Base-by-base conservation (phyloP, 371 early-diverging fungal species). In the Gilbertella persicaria region DNA sequence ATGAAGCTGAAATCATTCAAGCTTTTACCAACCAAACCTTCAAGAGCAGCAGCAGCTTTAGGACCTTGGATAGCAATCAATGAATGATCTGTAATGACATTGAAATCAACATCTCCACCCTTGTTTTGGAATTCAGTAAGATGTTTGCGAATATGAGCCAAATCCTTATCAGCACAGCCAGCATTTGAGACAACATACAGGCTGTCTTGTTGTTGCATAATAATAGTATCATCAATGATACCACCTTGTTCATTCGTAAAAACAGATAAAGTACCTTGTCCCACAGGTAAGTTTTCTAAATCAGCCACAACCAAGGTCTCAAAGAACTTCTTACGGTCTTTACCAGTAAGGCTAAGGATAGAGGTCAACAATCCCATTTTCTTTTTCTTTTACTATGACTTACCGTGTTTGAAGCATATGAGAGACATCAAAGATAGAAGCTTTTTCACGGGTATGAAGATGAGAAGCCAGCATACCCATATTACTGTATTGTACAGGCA, bases 101-200 rank as follows among this genome's bases (percentile, higher is more conserved):
- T 73, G 37, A 96, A 73, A 44, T 92, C 85, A 14, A 90, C 95
- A 58, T 96, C 92, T 13, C 89, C 90, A n/a, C 94, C 96, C 70
- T 87, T 73, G 63, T 84, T 77, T 73, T 90, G 87, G 76, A 94
- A 94, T 28, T 71, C 75, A 55, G 71, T 76, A 49, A 95, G 80
- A 42, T 93, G 89, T 25, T 79, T 62, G 29, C 82, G 85, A 54
- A 97, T 85, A 67, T 96, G 96, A 5, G 87, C 89, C 39, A 92
- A 70, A 73, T 95, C 97, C 85, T 96, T 96, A 51, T 95, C 95
- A 41, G 97, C 95, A 67, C 97, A 96, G 7, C 91, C 97, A 7
- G 99, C 99, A 68, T 98, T 98, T 40, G 92, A 91, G n/a, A 98
- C 99, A 12, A 98, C 87, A 60, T 97, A 96, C 28, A 95, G 79